phyloP scores from a whole-genome alignment of 129 eudicot genomes.

The Logfia minima region DNA sequence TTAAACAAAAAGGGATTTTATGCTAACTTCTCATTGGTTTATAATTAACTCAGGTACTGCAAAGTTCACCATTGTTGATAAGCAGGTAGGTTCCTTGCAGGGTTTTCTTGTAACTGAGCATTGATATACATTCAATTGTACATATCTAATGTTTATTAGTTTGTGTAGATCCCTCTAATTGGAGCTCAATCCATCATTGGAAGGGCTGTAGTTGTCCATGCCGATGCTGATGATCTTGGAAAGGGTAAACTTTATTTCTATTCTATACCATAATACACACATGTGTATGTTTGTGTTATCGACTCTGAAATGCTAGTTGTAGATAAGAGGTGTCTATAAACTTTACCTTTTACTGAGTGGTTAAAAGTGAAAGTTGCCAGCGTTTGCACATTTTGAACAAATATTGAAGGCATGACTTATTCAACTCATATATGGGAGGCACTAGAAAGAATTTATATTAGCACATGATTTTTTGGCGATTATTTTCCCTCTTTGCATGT shows the following conservation, averaged over 20 bases:
- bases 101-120: slow-evolving; percentile 1
- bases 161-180: slow-evolving; percentile 71
- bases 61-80: slow-evolving; percentile 69
- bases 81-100: slow-evolving; percentile 51
- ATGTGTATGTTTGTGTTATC: background rate
- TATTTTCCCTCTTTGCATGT: background rate
- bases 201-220: slow-evolving; percentile 98
- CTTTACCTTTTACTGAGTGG: background rate
- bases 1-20: background rate
- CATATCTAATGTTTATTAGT: slow-evolving; percentile 4
- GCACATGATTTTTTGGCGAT: background rate
- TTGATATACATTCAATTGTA: background rate
- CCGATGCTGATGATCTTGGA: slow-evolving; percentile 97
- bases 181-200: slow-evolving; percentile 87
- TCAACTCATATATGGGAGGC: background rate
- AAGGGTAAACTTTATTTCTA: slow-evolving; percentile 50
- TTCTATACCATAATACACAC: background rate
- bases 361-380: background rate
- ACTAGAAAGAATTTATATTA: background rate
- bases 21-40: slow-evolving; percentile 10
- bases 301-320: background rate
- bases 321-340: background rate
- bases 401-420: background rate
- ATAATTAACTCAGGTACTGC: slow-evolving; percentile 59
- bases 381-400: background rate